Evolutionary conservation across 2,329 filamentous ascomycete genomes (phyloP).

Genomic region (Aureobasidium namibiae): DNA sequence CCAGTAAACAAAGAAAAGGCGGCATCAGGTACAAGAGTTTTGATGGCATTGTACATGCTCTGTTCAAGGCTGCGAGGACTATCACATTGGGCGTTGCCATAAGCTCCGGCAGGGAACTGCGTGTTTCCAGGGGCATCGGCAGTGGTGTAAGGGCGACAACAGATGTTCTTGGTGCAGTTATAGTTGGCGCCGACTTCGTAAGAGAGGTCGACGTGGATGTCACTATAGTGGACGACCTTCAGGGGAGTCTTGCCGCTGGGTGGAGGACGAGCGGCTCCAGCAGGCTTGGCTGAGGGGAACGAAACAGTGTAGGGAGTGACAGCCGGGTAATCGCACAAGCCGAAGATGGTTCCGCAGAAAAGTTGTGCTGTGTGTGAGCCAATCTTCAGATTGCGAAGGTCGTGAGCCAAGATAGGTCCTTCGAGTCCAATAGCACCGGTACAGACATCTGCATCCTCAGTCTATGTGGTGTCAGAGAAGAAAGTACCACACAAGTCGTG

Average conservation of each 20-base stretch:
- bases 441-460: constrained; percentile 49
- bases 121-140: constrained; percentile 42
- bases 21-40: constrained; percentile 33
- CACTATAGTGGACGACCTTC: constrained; percentile 51
- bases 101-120: constrained; percentile 42
- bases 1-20: constrained; percentile 53
- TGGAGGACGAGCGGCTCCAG: constrained; percentile 29
- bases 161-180: constrained; percentile 52
- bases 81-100: constrained; percentile 49
- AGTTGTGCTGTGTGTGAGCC: constrained; percentile 43
- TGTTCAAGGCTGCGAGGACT: constrained; percentile 43
- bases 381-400: constrained; percentile 40
- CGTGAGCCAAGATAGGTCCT: constrained; percentile 45
- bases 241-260: constrained; percentile 41
- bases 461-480: constrained; percentile 16
- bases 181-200: constrained; percentile 47
- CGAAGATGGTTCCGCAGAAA: constrained; percentile 47
- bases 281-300: constrained; percentile 37
- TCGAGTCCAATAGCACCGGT: constrained; percentile 44
- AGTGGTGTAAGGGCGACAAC: constrained; percentile 46
- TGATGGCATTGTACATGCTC: constrained; percentile 41
- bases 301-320: constrained; percentile 36
- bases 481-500: not conserved
- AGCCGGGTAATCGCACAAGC: constrained; percentile 44
- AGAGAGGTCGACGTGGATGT: constrained; percentile 50